phyloP scores from a whole-genome alignment of 176 grass and related monocot genomes.

The Alopecurus myosuroides region DNA sequence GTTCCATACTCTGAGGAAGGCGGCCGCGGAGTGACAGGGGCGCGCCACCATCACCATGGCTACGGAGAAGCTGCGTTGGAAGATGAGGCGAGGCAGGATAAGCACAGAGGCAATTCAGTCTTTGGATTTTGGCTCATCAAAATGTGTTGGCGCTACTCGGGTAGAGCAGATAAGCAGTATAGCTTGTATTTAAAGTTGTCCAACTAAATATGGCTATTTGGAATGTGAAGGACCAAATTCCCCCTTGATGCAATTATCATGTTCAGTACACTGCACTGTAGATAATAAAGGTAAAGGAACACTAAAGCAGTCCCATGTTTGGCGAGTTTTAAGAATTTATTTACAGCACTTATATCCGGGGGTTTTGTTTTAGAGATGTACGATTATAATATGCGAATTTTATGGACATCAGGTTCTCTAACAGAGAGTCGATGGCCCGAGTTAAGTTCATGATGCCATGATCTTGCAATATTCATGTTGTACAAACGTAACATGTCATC shows the following conservation, averaged over 20 bases:
- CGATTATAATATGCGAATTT: no score
- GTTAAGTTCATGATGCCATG: no score
- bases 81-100: neutral
- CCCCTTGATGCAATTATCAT: neutral
- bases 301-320: no score
- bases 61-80: neutral
- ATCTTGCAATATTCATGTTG: no score
- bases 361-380: no score
- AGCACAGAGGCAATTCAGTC: neutral
- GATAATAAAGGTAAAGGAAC: no score
- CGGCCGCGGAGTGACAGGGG: neutral
- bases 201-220: neutral
- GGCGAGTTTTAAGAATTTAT: no score
- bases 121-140: neutral
- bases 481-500: no score
- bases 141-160: neutral
- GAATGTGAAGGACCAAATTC: neutral
- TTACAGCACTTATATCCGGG: no score
- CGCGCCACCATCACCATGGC: neutral
- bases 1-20: neutral
- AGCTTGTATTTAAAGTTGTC: neutral
- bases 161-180: neutral
- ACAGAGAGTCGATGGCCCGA: no score
- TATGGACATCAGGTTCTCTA: no score
- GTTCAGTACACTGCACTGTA: no score